These are phyloP conservation scores for Candida tunisiensis DNA, from an alignment of 1,139 yeast species.

Conservation along the genomic window DNA sequence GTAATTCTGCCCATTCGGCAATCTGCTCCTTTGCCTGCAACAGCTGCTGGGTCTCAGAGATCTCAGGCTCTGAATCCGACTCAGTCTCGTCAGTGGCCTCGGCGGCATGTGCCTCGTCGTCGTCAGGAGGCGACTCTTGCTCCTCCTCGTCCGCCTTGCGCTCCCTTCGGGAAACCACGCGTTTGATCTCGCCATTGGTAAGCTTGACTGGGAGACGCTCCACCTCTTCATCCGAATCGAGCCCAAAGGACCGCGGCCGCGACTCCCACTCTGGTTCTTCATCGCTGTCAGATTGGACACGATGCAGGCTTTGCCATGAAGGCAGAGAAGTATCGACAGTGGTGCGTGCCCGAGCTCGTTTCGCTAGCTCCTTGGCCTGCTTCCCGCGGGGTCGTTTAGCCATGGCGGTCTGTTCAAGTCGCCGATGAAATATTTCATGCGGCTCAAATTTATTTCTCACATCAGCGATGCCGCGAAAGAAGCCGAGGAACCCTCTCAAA, in stretches of 20 bases:
- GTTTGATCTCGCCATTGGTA: slow-evolving; percentile 54
- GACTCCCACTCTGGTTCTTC: slow-evolving; percentile 19
- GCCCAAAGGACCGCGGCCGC: slow-evolving; percentile 12
- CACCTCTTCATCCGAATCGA: slow-evolving; percentile 26
- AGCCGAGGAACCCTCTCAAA: slow-evolving; percentile 12
- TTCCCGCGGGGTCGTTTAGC: slow-evolving; percentile 13
- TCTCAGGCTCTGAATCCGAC: slow-evolving; percentile 10
- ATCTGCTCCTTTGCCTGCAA: slow-evolving; percentile 63
- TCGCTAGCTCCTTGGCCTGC: slow-evolving; percentile 3
- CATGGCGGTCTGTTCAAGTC: too few relatives aligned
- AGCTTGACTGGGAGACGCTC: slow-evolving; percentile 74
- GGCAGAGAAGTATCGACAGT: slow-evolving; percentile 1
- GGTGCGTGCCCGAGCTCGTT: too few relatives aligned
- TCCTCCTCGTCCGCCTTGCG: slow-evolving; percentile 12
- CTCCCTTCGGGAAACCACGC: slow-evolving; percentile 27
- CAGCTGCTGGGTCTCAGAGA: too few relatives aligned
- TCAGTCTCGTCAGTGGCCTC: slow-evolving; percentile 10
- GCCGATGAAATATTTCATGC: too few relatives aligned
- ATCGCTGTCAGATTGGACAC: slow-evolving; percentile 7
- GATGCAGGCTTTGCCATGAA: not conserved
- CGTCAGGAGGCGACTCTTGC: slow-evolving; percentile 6
- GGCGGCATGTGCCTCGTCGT: slow-evolving; percentile 12
- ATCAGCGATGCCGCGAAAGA: slow-evolving; percentile 11
- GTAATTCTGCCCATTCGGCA: slow-evolving; percentile 60
- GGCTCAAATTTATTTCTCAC: not conserved